A percentile compares a stretch with the other conserved stretches of the same genome.
These are phyloP conservation scores for Pichia kluyveri DNA, from an alignment of 805 yeast genomes.

Conservation along the genomic window DNA sequence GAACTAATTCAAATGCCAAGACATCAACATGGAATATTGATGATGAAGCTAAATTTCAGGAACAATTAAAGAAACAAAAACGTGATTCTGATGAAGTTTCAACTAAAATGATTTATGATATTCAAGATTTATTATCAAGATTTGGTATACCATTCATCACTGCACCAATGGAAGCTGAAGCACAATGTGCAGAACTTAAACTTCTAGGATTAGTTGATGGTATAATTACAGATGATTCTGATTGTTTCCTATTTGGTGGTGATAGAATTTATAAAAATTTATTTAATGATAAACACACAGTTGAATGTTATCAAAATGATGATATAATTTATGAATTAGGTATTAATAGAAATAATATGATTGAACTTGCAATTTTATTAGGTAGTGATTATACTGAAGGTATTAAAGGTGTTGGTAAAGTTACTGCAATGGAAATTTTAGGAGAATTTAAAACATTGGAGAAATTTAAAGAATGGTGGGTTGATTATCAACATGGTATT, in stretches of 20 bases:
- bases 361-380: constrained; percentile 71
- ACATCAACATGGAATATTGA: constrained; percentile 23
- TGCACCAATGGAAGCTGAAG: constrained; percentile 99
- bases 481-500: constrained; percentile 31
- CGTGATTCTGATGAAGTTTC: constrained; percentile 93
- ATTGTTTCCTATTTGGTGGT: constrained; percentile 91
- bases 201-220: constrained; percentile 80
- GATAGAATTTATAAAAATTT: constrained; percentile 75
- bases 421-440: constrained; percentile 77
- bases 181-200: constrained; percentile 84
- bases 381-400: constrained; percentile 98
- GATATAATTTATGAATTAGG: constrained; percentile 61
- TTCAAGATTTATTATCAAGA: constrained; percentile 75
- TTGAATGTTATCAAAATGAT: constrained; percentile 64
- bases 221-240: constrained; percentile 93
- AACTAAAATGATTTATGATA: constrained; percentile 75
- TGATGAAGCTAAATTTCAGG: constrained; percentile 44
- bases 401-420: constrained; percentile 88
- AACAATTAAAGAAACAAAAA: constrained; percentile 54
- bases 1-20: constrained; percentile 16
- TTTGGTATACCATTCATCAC: constrained; percentile 94
- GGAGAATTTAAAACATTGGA: constrained; percentile 61
- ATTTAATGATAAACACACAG: constrained; percentile 89
- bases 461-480: constrained; percentile 50
- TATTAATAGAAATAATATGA: constrained; percentile 51